phyloP scores from a whole-genome alignment of 2,329 filamentous ascomycete species.

The Teratosphaeria epicoccoides region DNA sequence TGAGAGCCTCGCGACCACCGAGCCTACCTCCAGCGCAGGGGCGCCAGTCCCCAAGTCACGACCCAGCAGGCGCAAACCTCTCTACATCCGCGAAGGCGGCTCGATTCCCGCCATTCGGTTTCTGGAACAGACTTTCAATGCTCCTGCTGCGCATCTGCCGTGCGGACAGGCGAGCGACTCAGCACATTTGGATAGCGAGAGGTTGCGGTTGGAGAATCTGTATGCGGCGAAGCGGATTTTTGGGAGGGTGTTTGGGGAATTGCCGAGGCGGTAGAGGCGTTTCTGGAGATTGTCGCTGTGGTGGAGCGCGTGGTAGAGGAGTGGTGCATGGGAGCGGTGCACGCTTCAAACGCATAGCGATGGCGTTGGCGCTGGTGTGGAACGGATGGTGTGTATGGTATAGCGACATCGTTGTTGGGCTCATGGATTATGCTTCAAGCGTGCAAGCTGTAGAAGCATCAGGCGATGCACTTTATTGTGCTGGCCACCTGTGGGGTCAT shows the following conservation, averaged over 20 bases:
- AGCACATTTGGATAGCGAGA: conserved; percentile 90
- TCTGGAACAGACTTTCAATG: conserved; percentile 83
- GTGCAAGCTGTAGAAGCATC: too few species aligned
- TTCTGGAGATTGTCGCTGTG: too few species aligned
- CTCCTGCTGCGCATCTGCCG: conserved; percentile 82
- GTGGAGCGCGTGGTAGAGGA: too few species aligned
- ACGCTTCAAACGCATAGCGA: too few species aligned
- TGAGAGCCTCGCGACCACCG: conserved; percentile 21
- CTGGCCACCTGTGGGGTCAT: too few species aligned
- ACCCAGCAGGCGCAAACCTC: conserved; percentile 45
- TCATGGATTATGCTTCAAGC: too few species aligned
- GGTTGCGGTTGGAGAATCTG: conserved; percentile 77
- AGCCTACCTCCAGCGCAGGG: conserved; percentile 8
- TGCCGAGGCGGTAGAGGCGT: conserved; percentile 11
- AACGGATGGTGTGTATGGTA: too few species aligned
- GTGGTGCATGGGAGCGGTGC: too few species aligned
- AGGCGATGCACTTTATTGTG: too few species aligned
- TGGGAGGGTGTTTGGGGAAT: conserved; percentile 58
- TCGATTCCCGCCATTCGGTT: conserved; percentile 92
- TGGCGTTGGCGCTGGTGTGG: too few species aligned
- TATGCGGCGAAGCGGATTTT: conserved; percentile 91
- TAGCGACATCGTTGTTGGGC: too few species aligned
- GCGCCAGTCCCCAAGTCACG: conserved; percentile 26
- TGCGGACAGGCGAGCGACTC: conserved; percentile 91
- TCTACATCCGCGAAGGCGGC: conserved; percentile 93